phyloP scores from a whole-genome alignment of 2,329 filamentous ascomycete species.

The Arachnomyces sp. region DNA sequence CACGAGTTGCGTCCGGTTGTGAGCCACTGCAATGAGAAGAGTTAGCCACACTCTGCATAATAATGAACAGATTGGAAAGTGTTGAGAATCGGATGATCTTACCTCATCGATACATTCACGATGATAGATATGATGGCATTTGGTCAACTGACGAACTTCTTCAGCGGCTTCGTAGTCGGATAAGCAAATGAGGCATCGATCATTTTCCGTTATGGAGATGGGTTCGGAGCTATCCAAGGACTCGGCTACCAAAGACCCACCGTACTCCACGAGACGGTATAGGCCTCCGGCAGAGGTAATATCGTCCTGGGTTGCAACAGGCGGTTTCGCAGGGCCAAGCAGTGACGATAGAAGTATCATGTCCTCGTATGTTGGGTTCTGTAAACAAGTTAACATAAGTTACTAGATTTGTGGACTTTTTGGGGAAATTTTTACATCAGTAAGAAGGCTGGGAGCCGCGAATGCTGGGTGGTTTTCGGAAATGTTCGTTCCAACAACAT shows the following conservation, averaged over 20 bases:
- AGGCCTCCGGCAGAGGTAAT: constrained; percentile 56
- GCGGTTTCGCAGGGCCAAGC: constrained; percentile 60
- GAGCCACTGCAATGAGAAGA: constrained; percentile 47
- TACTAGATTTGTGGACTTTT: neutral
- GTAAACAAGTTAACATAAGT: constrained; percentile 10
- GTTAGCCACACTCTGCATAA: constrained; percentile 22
- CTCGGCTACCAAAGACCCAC: constrained; percentile 40
- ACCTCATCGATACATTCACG: constrained; percentile 64
- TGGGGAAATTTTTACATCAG: constrained; percentile 45
- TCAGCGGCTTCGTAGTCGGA: constrained; percentile 58
- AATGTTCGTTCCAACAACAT: constrained; percentile 62
- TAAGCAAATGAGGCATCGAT: constrained; percentile 60
- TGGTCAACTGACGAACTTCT: constrained; percentile 52
- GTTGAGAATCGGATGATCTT: constrained; percentile 18
- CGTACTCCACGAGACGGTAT: constrained; percentile 45
- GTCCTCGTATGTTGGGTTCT: constrained; percentile 62
- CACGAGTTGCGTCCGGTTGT: constrained; percentile 60
- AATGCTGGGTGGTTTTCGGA: constrained; percentile 64
- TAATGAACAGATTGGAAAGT: constrained; percentile 5
- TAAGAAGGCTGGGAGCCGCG: constrained; percentile 62
- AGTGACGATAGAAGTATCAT: constrained; percentile 63
- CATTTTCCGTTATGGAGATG: constrained; percentile 35
- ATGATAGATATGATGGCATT: constrained; percentile 61
- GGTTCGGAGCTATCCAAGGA: constrained; percentile 31
- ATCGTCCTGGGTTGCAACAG: constrained; percentile 59